Evolutionary conservation across 345 rosid species (phyloP), one percentile per base, ranked within the genome.

Genomic region (Heritiera fomes): DNA sequence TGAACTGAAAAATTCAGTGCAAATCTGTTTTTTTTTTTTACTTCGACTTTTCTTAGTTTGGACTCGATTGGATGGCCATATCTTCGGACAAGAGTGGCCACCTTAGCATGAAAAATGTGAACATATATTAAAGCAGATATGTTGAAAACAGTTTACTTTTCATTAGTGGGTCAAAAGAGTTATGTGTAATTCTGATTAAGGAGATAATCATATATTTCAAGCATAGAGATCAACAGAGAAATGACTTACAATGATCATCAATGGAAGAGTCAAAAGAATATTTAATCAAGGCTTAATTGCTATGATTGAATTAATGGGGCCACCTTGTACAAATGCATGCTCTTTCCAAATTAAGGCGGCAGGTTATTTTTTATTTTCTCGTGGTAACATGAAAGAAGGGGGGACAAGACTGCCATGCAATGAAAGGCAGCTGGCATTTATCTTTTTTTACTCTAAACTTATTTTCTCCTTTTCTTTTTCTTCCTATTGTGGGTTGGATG

Each of bases 41-140:
- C 60, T 69, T 75, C 18, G 45, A 5, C 8, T 45, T 68, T 68
- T 11, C 15, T 45, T 23, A 23, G 73, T 74, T 75, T 32, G 49
- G 77, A 63, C 40, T 11, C 11, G 34, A 56, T 65, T 52, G 75
- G 79, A 38, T 30, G 79, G 34, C 73, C 82, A 65, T 49, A 53
- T 72, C 46, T 63, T 52, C 56, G 80, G 78, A 58, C 78, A 80
- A 40, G 73, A 69, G 7, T 56, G 82, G 71, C 50, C 75, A 75
- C 74, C 82, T 32, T 53, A 52, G 41, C 67, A 13, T 28, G 28
- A 58, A 68, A 69, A 69, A 69, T 69, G 46, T 58, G 32, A 47
- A 55, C 80, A 78, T 11, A 28, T 14, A 41, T 45, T 53, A 58
- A 64, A 68, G 75, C 45, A 69, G 28, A 66, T 66, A 56, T 67